Evolutionary conservation across 148 eudicot species (phyloP), one percentile per base, ranked within the genome.

Genomic region (Drosera capensis): DNA sequence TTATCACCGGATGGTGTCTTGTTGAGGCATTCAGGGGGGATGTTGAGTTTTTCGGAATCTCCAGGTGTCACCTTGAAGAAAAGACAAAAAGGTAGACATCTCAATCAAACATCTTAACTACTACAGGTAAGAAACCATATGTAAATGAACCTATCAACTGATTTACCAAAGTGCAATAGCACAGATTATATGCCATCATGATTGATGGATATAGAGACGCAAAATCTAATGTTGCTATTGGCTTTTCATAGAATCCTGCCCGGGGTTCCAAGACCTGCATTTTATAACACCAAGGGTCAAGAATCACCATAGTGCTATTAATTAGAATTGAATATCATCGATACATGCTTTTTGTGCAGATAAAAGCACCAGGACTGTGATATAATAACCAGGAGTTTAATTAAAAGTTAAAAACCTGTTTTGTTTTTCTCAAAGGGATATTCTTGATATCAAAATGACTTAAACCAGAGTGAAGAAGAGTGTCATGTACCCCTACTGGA

Each of bases 151-250:
- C 30, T 25, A 16, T 8, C 29, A 59, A 22, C 28, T 29, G 37
- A 12, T 43, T 66, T 67, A 90, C 99, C 82, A 90, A 75, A 53
- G 99, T 80, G 54, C 99, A 90, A 56, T 90, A 90, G 57, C 99
- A 90, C 52, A 90, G 60, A 66, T 90, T 90, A 63, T 90, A 85
- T 30, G 99, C 99, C 99, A 90, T 90, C 99, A 90, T 90, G 48
- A 90, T 90, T 45, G 99, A 90, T 54, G 99, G 99, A 71, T 90
- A 90, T 36, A 90, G 58, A 65, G 99, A 85, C 52, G 99, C 99
- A 74, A 90, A 90, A 78, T 90, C 99, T 63, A 90, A 51, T 14
- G 99, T 90, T 38, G 99, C 99, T 54, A 90, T 85, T 40, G 99
- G 99, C 68, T 90, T 90, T 68, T 84, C 99, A 51, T 78, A 90